Conservation (phyloP, 225 moss, liverwort and hornwort genomes). For the Takakia lepidozioides region DNA sequence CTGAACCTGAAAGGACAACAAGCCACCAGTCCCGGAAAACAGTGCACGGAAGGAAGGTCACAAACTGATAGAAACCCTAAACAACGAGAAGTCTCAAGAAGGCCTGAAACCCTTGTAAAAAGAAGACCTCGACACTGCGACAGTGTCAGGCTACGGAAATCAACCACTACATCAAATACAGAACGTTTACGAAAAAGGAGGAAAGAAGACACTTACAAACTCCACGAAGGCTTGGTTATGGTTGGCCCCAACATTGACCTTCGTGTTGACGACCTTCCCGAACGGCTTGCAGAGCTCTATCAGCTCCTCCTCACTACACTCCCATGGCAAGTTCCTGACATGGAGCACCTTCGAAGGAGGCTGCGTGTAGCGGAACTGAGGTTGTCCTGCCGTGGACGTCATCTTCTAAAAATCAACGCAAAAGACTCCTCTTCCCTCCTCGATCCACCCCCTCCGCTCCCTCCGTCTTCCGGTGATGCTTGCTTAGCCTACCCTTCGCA, state of each 20-base stretch:
- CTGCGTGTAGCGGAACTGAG: slow-evolving; percentile 99
- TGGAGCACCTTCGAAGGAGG: slow-evolving; percentile 97
- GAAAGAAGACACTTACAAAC: slow-evolving; percentile 67
- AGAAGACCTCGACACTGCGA: too few species aligned
- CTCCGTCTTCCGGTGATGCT: too few species aligned
- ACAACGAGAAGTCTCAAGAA: not conserved
- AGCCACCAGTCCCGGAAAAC: too few species aligned
- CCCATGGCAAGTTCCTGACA: slow-evolving; percentile 98
- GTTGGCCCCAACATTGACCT: slow-evolving; percentile 99
- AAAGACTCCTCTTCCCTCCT: too few species aligned
- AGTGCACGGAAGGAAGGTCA: not conserved
- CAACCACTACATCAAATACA: too few species aligned
- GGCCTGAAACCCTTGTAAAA: not conserved
- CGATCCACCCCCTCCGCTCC: too few species aligned
- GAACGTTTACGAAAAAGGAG: not conserved
- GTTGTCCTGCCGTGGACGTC: slow-evolving; percentile 76
- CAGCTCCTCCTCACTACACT: slow-evolving; percentile 99
- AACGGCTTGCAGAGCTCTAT: slow-evolving; percentile 97
- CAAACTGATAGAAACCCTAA: too few species aligned
- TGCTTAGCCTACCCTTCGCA: too few species aligned
- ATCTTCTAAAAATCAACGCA: too few species aligned
- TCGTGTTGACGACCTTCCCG: slow-evolving; percentile 98
- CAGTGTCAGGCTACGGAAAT: too few species aligned
- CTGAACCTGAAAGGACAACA: too few species aligned
- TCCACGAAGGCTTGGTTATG: slow-evolving; percentile 99